These are phyloP conservation scores for Epithele typhae DNA, from an alignment of 768 basidiomycete species.

Conservation along the genomic window DNA sequence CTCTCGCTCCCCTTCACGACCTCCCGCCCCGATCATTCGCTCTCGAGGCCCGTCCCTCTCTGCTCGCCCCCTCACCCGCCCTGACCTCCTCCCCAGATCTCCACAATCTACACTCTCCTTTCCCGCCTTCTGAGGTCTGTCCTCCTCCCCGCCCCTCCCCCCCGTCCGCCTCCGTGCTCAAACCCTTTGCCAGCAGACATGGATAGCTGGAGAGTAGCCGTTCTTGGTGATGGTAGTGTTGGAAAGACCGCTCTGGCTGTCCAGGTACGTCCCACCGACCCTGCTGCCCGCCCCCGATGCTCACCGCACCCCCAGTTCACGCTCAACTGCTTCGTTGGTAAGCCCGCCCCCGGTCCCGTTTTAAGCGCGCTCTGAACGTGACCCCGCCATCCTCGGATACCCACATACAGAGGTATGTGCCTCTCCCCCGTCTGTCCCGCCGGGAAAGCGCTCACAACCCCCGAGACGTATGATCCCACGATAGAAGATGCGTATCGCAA, in stretches of 20 bases:
- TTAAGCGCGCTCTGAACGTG: slow-evolving; percentile 2
- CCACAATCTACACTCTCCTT: slow-evolving; percentile 19
- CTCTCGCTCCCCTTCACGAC: slow-evolving; percentile 23
- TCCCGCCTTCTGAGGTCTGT: slow-evolving; percentile 18
- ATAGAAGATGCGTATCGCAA: slow-evolving; percentile 98
- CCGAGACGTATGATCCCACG: slow-evolving; percentile 92
- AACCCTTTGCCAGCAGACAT: slow-evolving; percentile 40
- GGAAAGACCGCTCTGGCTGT: slow-evolving; percentile 96
- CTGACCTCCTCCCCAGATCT: slow-evolving; percentile 19
- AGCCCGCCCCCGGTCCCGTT: slow-evolving; percentile 29
- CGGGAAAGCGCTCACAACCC: slow-evolving; percentile 10
- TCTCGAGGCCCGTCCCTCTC: slow-evolving; percentile 30
- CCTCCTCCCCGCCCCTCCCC: not conserved
- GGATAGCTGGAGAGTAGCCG: slow-evolving; percentile 95
- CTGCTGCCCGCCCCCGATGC: not conserved
- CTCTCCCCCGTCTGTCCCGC: not conserved
- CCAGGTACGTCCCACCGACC: slow-evolving; percentile 56
- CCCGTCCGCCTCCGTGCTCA: slow-evolving; percentile 1
- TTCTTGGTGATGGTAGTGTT: slow-evolving; percentile 95
- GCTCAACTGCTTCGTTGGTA: slow-evolving; percentile 93
- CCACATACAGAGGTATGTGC: slow-evolving; percentile 14
- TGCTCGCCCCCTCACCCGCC: slow-evolving; percentile 6
- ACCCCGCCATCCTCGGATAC: slow-evolving; percentile 7
- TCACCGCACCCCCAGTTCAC: slow-evolving; percentile 62
- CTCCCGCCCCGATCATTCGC: slow-evolving; percentile 21